phyloP scores from a whole-genome alignment of 768 basidiomycete genomes.

The Austroboletus eburneus region DNA sequence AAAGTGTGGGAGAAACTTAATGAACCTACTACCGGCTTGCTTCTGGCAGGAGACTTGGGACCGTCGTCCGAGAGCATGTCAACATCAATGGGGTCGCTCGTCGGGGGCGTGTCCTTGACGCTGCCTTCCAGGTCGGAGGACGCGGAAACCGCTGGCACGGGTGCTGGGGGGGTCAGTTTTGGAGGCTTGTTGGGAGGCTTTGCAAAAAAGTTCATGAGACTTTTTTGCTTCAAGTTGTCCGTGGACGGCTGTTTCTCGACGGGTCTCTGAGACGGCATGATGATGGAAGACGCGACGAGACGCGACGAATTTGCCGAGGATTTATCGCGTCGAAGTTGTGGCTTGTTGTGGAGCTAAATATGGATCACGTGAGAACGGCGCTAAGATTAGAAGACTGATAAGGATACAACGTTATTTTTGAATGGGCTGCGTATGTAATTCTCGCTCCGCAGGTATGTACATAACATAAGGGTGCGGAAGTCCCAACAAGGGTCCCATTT shows the following conservation, averaged over 20 bases:
- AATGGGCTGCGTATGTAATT: not conserved
- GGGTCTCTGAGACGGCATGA: slow-evolving; percentile 14
- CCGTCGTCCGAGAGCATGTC: slow-evolving; percentile 60
- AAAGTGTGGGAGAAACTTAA: not conserved
- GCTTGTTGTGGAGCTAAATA: slow-evolving; percentile 5
- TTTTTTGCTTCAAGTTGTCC: slow-evolving; percentile 64
- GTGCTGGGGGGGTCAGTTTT: slow-evolving; percentile 27
- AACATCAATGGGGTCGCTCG: slow-evolving; percentile 73
- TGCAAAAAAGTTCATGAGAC: slow-evolving; percentile 65
- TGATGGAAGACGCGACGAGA: slow-evolving; percentile 8
- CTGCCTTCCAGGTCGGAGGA: slow-evolving; percentile 50
- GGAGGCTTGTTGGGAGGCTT: slow-evolving; percentile 19
- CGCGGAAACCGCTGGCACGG: slow-evolving; percentile 29
- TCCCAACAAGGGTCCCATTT: not conserved
- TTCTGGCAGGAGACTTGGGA: slow-evolving; percentile 36
- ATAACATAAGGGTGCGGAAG: not conserved
- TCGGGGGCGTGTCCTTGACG: slow-evolving; percentile 60
- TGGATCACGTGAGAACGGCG: not conserved
- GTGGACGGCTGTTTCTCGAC: slow-evolving; percentile 36
- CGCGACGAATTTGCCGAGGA: slow-evolving; percentile 1
- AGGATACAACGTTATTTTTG: not conserved
- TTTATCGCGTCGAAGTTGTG: slow-evolving; percentile 15
- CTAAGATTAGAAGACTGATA: not conserved
- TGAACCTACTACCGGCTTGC: slow-evolving; percentile 34
- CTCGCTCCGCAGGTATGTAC: not conserved